Conservation (phyloP, 1,284 basidiomycete species). For the Cutaneotrichosporon mucoides region DNA sequence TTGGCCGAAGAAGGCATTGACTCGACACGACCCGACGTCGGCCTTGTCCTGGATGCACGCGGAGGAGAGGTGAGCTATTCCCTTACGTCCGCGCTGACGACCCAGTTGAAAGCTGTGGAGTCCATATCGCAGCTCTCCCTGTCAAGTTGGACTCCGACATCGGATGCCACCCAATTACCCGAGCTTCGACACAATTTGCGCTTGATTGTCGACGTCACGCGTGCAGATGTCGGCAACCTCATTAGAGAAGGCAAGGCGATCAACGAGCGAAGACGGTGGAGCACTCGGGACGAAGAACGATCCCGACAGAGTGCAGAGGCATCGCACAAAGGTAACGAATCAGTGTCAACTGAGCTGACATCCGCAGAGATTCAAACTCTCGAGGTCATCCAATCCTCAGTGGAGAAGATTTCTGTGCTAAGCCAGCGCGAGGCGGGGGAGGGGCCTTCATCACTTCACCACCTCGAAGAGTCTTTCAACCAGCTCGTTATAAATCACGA, state of each 20-base stretch:
- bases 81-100: not conserved
- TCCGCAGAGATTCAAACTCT: constrained; percentile 66
- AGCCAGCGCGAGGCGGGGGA: constrained; percentile 57
- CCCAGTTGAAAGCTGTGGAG: constrained; percentile 71
- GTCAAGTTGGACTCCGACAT: constrained; percentile 76
- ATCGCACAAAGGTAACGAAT: constrained; percentile 40
- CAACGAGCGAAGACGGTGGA: constrained; percentile 70
- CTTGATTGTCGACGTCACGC: constrained; percentile 75
- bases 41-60: constrained; percentile 89
- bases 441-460: constrained; percentile 57
- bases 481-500: constrained; percentile 66
- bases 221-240: constrained; percentile 76
- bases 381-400: constrained; percentile 67
- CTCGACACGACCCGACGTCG: constrained; percentile 57
- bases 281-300: constrained; percentile 61
- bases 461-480: constrained; percentile 67
- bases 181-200: constrained; percentile 93
- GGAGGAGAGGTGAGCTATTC: constrained; percentile 68
- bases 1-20: constrained; percentile 68
- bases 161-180: constrained; percentile 78
- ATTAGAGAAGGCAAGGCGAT: constrained; percentile 83
- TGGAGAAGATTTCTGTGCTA: constrained; percentile 63
- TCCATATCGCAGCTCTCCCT: constrained; percentile 73
- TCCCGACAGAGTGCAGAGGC: constrained; percentile 63
- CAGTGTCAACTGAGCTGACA: not conserved